Base-by-base conservation (phyloP, 495 filamentous ascomycete genomes). In the Penicillium robsamsonii region DNA sequence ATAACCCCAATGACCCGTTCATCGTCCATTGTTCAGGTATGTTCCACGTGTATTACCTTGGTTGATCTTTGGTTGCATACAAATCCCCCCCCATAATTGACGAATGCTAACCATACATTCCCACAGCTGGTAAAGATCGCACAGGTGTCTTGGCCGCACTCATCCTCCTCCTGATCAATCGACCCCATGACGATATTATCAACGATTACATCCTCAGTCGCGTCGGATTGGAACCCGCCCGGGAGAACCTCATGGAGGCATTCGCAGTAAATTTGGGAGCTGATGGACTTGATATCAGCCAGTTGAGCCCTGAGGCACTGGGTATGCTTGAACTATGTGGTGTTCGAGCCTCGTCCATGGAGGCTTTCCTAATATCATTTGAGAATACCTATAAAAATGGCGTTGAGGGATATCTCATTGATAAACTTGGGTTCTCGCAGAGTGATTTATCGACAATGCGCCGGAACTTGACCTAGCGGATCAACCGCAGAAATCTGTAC, bases 21-120 rank as follows among this genome's bases (percentile, higher is more conserved):
- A 65, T 84, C 53, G 76, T 82, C 53, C 77, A 87, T 70, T 90
- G 86, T 57, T 83, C 79, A n/a, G 81, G 82, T 84, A 42, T 65
- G 76, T 74, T 15, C 4, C 11, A 30, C 10, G 0, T 5, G 29
- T 47, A 20, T 13, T 9, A 20, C 10, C 9, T 5, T 20, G n/a
- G 25, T n/a, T 5, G 18, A 15, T 38, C 9, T 37, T 35, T 9
- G 22, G 10, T 41, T 0, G 33, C 33, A 24, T 18, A n/a, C 27
- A 18, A 29, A n/a, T 10, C 1, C 12, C n/a, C n/a, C n/a, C 11
- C 20, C 9, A 15, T 27, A 38, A 15, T 31, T 27, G 25, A 35
- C 22, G 12, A 35, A 24, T 20, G 5, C 45, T 65, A 15, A 63
- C 31, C 13, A 24, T 22, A n/a, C 6, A 6, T 52, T 43, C 22